Percentiles rank a stretch among this genome's conserved stretches.
phyloP scores from a whole-genome alignment of 345 rosid species.

The Aquilaria sinensis region DNA sequence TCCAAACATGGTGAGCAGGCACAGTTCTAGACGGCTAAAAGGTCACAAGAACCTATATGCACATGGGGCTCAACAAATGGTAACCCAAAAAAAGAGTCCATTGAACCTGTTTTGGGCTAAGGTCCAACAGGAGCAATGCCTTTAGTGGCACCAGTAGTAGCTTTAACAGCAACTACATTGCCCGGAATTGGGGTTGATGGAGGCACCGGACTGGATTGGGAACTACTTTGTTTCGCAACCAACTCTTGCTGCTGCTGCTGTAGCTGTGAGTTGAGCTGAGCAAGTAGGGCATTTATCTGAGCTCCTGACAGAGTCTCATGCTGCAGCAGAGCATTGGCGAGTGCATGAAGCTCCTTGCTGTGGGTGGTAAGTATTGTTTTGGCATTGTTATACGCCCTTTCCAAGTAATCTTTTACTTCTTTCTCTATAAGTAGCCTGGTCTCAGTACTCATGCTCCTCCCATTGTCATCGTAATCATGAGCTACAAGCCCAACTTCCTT shows the following conservation, averaged over 20 bases:
- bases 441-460: constrained; percentile 97
- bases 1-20: constrained; percentile 22
- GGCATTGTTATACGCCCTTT: constrained; percentile 85
- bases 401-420: constrained; percentile 64
- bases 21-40: constrained; percentile 12
- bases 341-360: constrained; percentile 74
- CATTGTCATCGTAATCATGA: constrained; percentile 74
- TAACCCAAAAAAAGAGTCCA: constrained; percentile 12
- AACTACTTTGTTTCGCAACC: constrained; percentile 35
- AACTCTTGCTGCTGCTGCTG: constrained; percentile 45
- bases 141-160: constrained; percentile 66
- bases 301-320: constrained; percentile 72
- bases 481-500: constrained; percentile 78
- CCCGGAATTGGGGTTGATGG: constrained; percentile 74
- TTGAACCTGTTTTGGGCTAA: constrained; percentile 20
- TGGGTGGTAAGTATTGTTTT: constrained; percentile 67
- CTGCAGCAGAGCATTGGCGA: constrained; percentile 79
- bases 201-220: constrained; percentile 58
- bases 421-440: constrained; percentile 89
- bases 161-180: constrained; percentile 50
- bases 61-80: constrained; percentile 17
- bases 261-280: constrained; percentile 53
- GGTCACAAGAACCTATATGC: constrained; percentile 21
- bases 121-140: constrained; percentile 88
- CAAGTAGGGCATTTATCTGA: constrained; percentile 68